A percentile compares a stretch with the other conserved stretches of the same genome.
phyloP scores from a whole-genome alignment of 352 stramenopile species.

The Phytophthora hybrid region DNA sequence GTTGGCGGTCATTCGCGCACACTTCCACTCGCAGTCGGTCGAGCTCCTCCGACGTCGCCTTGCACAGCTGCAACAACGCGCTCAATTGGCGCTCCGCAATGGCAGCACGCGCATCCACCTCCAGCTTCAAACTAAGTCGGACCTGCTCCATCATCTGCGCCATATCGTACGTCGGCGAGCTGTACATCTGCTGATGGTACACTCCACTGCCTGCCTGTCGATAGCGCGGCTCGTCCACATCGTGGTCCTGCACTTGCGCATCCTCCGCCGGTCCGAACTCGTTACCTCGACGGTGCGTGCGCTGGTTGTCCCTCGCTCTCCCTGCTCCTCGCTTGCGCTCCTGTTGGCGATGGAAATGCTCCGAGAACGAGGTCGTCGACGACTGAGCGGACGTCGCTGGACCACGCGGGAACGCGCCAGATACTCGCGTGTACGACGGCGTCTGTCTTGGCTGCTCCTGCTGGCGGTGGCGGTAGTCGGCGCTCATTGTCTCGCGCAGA shows the following conservation, averaged over 20 bases:
- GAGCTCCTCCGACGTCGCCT: slow-evolving; percentile 76
- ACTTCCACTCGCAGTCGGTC: slow-evolving; percentile 77
- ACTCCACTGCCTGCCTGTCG: slow-evolving; percentile 10
- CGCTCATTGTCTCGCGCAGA: slow-evolving; percentile 48
- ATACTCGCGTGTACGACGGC: slow-evolving; percentile 36
- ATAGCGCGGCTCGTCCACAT: slow-evolving; percentile 14
- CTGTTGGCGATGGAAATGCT: slow-evolving; percentile 64
- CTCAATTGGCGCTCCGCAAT: slow-evolving; percentile 85
- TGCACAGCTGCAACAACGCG: slow-evolving; percentile 75
- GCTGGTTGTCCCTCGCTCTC: slow-evolving; percentile 47
- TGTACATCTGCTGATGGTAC: slow-evolving; percentile 57
- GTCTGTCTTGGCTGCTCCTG: slow-evolving; percentile 14
- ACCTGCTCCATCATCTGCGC: slow-evolving; percentile 90
- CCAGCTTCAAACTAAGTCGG: slow-evolving; percentile 81
- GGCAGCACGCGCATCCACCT: slow-evolving; percentile 79
- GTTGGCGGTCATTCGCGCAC: slow-evolving; percentile 72
- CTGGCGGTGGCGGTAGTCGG: slow-evolving; percentile 27
- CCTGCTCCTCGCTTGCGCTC: slow-evolving; percentile 46
- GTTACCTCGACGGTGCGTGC: slow-evolving; percentile 24
- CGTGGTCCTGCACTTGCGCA: slow-evolving; percentile 30
- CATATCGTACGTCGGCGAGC: slow-evolving; percentile 79
- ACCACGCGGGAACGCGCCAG: slow-evolving; percentile 23
- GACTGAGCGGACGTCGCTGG: slow-evolving; percentile 3
- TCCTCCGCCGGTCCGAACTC: slow-evolving; percentile 28
- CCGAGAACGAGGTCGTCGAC: slow-evolving; percentile 40